phyloP scores from a whole-genome alignment of 2,329 filamentous ascomycete genomes.

The Orbilia ellipsospora region DNA sequence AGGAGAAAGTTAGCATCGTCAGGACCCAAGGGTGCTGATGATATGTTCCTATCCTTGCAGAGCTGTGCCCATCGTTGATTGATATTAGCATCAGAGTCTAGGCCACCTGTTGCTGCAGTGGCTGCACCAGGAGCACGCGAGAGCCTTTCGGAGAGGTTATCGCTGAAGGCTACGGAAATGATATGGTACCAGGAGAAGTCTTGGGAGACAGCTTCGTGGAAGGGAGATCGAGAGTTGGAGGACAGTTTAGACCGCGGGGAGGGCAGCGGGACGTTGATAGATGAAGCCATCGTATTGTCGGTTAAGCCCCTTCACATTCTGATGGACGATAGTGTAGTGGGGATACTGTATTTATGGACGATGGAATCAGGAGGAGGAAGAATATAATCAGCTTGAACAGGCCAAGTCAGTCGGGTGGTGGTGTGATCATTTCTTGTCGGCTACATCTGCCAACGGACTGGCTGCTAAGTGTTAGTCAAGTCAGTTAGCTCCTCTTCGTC shows the following conservation, averaged over 20 bases:
- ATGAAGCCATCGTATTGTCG: slow-evolving; percentile 1
- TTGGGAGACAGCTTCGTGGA: slow-evolving; percentile 22
- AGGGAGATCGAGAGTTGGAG: slow-evolving; percentile 10
- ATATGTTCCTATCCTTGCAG: slow-evolving; percentile 8
- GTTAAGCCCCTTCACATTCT: neutral
- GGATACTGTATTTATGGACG: no score
- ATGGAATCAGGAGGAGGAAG: no score
- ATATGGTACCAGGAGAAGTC: slow-evolving; percentile 39
- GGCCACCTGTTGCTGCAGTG: neutral
- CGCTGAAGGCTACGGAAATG: slow-evolving; percentile 46
- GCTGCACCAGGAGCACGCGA: slow-evolving; percentile 18
- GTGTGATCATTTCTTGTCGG: no score
- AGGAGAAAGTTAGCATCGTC: neutral
- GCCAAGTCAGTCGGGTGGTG: no score
- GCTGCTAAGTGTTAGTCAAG: no score
- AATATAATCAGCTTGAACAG: no score
- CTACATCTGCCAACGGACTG: no score
- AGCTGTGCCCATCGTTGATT: slow-evolving; percentile 15
- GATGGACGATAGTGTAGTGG: neutral
- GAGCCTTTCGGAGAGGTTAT: slow-evolving; percentile 34
- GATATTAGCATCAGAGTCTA: slow-evolving; percentile 1
- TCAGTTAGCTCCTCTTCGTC: no score
- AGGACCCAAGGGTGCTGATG: slow-evolving; percentile 1
- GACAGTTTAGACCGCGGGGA: slow-evolving; percentile 23
- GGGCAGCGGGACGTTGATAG: slow-evolving; percentile 36